Percentiles rank a stretch among this genome's conserved stretches.
Evolutionary conservation across 495 filamentous ascomycete genomes (phyloP).

Genomic region (Tricharina praecox): DNA sequence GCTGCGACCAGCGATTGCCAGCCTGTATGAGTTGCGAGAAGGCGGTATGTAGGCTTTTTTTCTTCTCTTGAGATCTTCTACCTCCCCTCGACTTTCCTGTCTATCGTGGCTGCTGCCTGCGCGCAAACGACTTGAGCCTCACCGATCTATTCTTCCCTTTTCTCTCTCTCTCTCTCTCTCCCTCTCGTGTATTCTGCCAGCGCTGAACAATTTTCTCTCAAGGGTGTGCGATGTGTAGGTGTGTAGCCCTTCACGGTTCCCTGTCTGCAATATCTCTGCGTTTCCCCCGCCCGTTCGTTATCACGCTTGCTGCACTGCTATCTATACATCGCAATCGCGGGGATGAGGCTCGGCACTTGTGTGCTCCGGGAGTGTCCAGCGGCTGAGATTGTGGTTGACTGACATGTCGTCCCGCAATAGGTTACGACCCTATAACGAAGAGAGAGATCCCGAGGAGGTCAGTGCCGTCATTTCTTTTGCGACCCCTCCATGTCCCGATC

Average conservation of each 20-base stretch:
- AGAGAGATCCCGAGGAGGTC: slow-evolving; percentile 72
- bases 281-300: neutral
- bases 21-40: slow-evolving; percentile 84
- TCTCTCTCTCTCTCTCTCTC: no score
- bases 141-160: no score
- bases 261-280: neutral
- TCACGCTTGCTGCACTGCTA: neutral
- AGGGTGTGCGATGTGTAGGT: slow-evolving; percentile 11
- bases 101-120: neutral
- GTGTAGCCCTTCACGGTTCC: no score
- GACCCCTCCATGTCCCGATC: no score
- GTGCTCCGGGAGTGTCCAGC: no score
- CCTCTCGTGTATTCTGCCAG: no score
- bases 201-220: slow-evolving; percentile 3
- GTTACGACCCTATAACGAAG: slow-evolving; percentile 91
- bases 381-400: slow-evolving; percentile 3
- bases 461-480: neutral
- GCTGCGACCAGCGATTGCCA: slow-evolving; percentile 82
- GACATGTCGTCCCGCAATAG: slow-evolving; percentile 60
- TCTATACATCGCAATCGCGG: no score
- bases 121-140: no score
- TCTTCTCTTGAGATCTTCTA: neutral
- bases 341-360: no score
- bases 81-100: neutral
- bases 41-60: slow-evolving; percentile 30